These are phyloP conservation scores for Torrubiellomyces zombiae DNA, from an alignment of 2,329 filamentous ascomycete species.

Conservation along the genomic window DNA sequence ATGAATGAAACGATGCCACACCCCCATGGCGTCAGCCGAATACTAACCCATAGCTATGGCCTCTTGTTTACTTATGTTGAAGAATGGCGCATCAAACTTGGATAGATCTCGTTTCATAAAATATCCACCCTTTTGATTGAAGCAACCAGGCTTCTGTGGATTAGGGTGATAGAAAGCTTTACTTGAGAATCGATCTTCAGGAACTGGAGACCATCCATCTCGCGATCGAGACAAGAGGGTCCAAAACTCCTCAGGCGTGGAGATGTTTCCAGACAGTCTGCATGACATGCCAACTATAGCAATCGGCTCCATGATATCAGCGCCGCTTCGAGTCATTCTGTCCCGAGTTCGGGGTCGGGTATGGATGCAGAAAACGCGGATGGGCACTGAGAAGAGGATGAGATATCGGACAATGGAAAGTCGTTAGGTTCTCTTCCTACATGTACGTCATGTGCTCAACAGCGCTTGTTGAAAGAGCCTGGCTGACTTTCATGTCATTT, in stretches of 20 bases:
- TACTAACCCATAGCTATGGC: slow-evolving; percentile 25
- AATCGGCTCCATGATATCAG: slow-evolving; percentile 2
- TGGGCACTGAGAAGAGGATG: too few relatives aligned
- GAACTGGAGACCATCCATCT: slow-evolving; percentile 2
- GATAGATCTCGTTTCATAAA: slow-evolving; percentile 30
- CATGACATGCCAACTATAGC: slow-evolving; percentile 10
- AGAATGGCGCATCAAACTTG: slow-evolving; percentile 34
- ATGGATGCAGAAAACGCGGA: not conserved
- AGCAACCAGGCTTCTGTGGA: slow-evolving; percentile 20
- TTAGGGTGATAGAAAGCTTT: slow-evolving; percentile 24
- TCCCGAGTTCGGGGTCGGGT: not conserved
- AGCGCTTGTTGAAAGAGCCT: not conserved
- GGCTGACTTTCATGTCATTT: slow-evolving; percentile 1
- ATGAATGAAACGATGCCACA: not conserved
- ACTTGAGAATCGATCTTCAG: slow-evolving; percentile 1
- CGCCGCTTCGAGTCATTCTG: slow-evolving; percentile 1
- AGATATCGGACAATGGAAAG: too few relatives aligned
- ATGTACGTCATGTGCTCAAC: not conserved
- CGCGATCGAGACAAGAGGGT: slow-evolving; percentile 2
- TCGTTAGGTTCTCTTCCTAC: not conserved
- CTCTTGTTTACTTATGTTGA: slow-evolving; percentile 31
- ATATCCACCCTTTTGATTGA: slow-evolving; percentile 18
- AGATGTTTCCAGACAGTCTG: slow-evolving; percentile 7
- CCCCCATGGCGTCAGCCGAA: not conserved
- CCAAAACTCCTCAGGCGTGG: slow-evolving; percentile 8